These are phyloP conservation scores for Pseudohalonectria lignicola DNA, from an alignment of 2,329 filamentous ascomycete genomes.

Conservation along the genomic window DNA sequence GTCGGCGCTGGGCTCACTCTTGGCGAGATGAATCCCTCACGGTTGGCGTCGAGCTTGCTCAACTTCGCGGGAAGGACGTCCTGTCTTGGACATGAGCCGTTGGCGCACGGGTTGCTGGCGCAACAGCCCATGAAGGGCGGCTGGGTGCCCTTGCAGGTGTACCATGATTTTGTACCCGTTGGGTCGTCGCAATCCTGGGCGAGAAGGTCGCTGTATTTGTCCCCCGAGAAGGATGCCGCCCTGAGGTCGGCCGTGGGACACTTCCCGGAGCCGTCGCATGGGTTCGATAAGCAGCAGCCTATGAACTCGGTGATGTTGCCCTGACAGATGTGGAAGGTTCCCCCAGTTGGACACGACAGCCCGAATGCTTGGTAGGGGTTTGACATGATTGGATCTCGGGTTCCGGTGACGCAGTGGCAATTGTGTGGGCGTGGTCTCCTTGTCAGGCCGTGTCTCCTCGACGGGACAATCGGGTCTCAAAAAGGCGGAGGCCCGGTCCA, in stretches of 20 bases:
- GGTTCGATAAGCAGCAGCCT: constrained; percentile 24
- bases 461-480: too few species aligned
- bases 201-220: constrained; percentile 17
- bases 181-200: constrained; percentile 19
- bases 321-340: constrained; percentile 21
- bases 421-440: too few species aligned
- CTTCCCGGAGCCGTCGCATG: constrained; percentile 21
- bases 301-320: constrained; percentile 19
- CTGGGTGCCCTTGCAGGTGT: constrained; percentile 16
- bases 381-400: constrained; percentile 1
- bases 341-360: constrained; percentile 19
- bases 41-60: constrained; percentile 1
- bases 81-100: constrained; percentile 14
- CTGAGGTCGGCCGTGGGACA: constrained; percentile 20
- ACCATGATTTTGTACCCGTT: constrained; percentile 16
- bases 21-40: not conserved
- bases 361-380: constrained; percentile 9
- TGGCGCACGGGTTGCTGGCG: constrained; percentile 19
- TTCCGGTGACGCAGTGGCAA: too few species aligned
- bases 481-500: too few species aligned
- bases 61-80: constrained; percentile 16
- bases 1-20: not conserved
- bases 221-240: constrained; percentile 18
- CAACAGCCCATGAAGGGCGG: constrained; percentile 26
- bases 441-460: too few species aligned